Percentiles rank a stretch among this genome's conserved stretches.
phyloP scores from a whole-genome alignment of 2,329 filamentous ascomycete genomes.

The Sporothrix brasiliensis region DNA sequence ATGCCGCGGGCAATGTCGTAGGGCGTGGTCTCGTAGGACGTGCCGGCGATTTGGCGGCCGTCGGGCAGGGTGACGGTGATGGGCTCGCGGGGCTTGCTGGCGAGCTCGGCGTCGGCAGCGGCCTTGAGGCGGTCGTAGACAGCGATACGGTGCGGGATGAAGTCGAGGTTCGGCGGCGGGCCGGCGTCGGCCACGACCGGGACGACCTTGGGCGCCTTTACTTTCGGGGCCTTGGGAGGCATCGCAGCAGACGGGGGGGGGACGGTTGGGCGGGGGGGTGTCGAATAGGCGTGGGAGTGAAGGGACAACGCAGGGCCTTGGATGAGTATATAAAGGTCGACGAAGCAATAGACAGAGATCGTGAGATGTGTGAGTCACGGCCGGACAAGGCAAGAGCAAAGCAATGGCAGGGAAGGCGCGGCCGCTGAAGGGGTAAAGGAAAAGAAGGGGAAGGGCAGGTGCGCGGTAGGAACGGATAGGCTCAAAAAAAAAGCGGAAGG shows the following conservation, averaged over 20 bases:
- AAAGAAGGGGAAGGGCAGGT: background rate
- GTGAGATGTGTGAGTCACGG: slow-evolving; percentile 18
- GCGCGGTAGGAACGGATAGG: background rate
- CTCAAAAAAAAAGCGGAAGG: background rate
- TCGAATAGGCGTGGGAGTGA: background rate
- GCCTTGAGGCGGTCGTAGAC: slow-evolving; percentile 89
- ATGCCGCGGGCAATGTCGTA: slow-evolving; percentile 75
- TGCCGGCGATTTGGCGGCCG: slow-evolving; percentile 71
- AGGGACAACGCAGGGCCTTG: background rate
- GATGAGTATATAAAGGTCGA: background rate
- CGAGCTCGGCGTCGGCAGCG: slow-evolving; percentile 75
- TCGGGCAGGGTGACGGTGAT: slow-evolving; percentile 75
- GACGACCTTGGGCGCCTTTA: slow-evolving; percentile 35
- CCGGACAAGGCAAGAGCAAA: background rate
- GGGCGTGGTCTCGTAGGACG: slow-evolving; percentile 90
- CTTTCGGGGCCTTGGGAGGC: slow-evolving; percentile 33
- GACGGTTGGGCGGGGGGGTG: background rate
- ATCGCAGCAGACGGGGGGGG: background rate
- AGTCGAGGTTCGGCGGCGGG: slow-evolving; percentile 63
- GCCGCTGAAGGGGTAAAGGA: background rate
- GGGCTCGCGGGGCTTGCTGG: slow-evolving; percentile 69
- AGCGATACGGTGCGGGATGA: slow-evolving; percentile 79
- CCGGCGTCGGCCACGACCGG: slow-evolving; percentile 32
- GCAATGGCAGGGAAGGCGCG: slow-evolving; percentile 21
- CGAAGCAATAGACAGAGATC: background rate